Evolutionary conservation across 768 basidiomycete species (phyloP).

Genomic region (Mycena albidolilacea): DNA sequence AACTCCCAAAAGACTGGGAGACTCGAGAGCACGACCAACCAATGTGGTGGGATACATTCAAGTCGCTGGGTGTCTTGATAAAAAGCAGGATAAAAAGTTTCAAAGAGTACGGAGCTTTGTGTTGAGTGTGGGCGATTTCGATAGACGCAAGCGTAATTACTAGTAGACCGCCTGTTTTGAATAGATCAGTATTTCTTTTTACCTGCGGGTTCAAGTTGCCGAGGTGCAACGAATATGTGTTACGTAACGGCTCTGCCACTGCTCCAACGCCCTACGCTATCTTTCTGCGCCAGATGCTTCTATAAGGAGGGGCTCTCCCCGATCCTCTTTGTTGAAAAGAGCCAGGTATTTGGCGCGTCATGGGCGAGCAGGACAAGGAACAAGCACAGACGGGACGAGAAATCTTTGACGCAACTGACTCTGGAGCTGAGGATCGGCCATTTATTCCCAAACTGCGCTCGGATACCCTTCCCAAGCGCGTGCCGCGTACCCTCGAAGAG

Average conservation of each 20-base stretch:
- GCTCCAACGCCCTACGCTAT: conserved; percentile 8
- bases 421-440: conserved; percentile 68
- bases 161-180: not conserved
- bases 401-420: conserved; percentile 65
- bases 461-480: conserved; percentile 60
- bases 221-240: no score
- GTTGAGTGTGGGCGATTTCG: not conserved
- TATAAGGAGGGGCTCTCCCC: conserved; percentile 32
- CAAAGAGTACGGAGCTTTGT: conserved; percentile 17
- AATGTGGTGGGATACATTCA: conserved; percentile 32
- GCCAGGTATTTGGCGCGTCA: conserved; percentile 29
- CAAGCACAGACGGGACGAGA: conserved; percentile 61
- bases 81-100: conserved; percentile 24
- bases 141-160: not conserved
- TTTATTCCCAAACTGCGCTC: conserved; percentile 73
- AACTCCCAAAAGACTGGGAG: not conserved
- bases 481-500: conserved; percentile 69
- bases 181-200: not conserved
- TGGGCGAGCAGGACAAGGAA: conserved; percentile 35
- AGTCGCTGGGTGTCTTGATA: conserved; percentile 26
- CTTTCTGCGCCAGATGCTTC: conserved; percentile 19
- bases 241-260: not conserved
- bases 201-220: no score
- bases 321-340: conserved; percentile 23
- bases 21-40: conserved; percentile 5